phyloP scores from a whole-genome alignment of 208 protist genomes.

The Tritrichomonas musculus region DNA sequence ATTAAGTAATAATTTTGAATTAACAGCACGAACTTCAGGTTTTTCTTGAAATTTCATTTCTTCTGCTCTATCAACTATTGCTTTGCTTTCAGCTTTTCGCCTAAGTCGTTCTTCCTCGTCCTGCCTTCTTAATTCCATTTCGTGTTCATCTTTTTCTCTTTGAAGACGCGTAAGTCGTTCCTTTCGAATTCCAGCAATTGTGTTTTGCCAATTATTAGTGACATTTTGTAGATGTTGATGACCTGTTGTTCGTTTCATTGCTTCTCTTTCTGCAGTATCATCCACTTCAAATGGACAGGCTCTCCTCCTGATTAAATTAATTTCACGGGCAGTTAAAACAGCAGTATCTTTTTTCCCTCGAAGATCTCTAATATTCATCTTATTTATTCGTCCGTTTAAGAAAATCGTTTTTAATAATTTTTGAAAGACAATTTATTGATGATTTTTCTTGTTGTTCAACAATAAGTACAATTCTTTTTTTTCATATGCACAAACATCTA shows the following conservation, averaged over 20 bases:
- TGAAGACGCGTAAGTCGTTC: not conserved
- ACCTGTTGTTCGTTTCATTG: no score
- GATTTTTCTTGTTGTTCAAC: no score
- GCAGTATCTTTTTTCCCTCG: not conserved
- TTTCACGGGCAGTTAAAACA: not conserved
- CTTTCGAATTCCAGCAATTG: not conserved
- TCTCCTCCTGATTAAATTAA: not conserved
- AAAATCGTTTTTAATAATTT: no score
- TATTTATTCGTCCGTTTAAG: no score
- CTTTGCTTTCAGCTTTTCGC: not conserved
- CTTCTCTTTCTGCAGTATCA: not conserved
- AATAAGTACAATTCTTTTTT: no score
- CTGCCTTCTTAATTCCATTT: not conserved
- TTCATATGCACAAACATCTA: no score
- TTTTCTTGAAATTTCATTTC: not conserved
- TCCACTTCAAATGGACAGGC: not conserved
- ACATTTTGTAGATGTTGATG: not conserved
- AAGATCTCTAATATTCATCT: not conserved
- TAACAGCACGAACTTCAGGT: slow-evolving; percentile 12
- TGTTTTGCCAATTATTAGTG: not conserved
- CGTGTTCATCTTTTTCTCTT: not conserved
- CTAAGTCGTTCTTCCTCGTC: not conserved
- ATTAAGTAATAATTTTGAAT: not conserved
- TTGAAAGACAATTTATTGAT: no score
- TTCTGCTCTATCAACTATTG: not conserved